Percentiles rank a stretch among this genome's conserved stretches.
These are phyloP conservation scores for Botryosphaeria dothidea DNA, from an alignment of 2,329 filamentous ascomycete genomes.

Conservation along the genomic window DNA sequence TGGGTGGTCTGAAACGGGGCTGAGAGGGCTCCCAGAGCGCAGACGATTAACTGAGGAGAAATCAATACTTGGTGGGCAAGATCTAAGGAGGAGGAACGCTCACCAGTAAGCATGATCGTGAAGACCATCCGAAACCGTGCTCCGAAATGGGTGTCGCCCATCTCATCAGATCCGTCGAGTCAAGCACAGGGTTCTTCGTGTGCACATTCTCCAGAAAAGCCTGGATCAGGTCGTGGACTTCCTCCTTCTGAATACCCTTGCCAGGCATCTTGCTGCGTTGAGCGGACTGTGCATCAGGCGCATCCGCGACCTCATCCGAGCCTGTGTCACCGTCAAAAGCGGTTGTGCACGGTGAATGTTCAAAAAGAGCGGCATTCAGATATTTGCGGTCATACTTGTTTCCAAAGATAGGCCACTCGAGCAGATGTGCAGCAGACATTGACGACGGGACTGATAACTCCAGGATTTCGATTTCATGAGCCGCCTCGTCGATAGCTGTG, in stretches of 20 bases:
- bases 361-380: slow-evolving; percentile 23
- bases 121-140: slow-evolving; percentile 31
- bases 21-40: slow-evolving; percentile 32
- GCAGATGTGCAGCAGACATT: slow-evolving; percentile 27
- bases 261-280: background rate
- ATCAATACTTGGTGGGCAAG: background rate
- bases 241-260: slow-evolving; percentile 29
- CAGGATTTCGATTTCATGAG: background rate
- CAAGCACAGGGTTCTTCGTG: slow-evolving; percentile 37
- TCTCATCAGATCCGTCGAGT: slow-evolving; percentile 26
- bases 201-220: slow-evolving; percentile 34
- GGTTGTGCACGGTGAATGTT: slow-evolving; percentile 7
- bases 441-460: background rate
- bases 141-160: slow-evolving; percentile 27
- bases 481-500: slow-evolving; percentile 18
- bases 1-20: slow-evolving; percentile 23
- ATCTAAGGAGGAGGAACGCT: slow-evolving; percentile 1
- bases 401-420: slow-evolving; percentile 35
- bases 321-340: background rate
- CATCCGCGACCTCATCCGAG: background rate
- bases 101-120: slow-evolving; percentile 34
- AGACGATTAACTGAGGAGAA: slow-evolving; percentile 31
- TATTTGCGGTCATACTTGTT: slow-evolving; percentile 24
- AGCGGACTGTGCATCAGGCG: background rate
- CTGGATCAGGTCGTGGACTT: slow-evolving; percentile 29